Percentiles rank a stretch among this genome's conserved stretches.
Conservation (phyloP, 2,329 filamentous ascomycete genomes). For the Fusarium globosum region DNA sequence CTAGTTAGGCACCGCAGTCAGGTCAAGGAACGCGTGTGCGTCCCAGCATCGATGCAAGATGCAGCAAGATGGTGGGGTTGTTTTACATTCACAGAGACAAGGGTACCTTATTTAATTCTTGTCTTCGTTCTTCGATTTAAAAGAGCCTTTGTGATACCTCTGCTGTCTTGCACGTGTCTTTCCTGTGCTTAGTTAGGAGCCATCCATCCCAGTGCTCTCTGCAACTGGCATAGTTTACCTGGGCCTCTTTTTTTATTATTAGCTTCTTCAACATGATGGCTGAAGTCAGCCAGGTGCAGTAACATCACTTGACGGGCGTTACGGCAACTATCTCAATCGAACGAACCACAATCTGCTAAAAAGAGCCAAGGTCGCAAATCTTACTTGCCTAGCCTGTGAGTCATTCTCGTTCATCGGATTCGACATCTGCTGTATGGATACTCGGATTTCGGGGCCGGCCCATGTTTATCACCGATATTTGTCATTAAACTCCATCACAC, state of each 20-base stretch:
- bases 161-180: background rate
- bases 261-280: background rate
- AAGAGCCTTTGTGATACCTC: constrained; percentile 7
- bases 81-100: background rate
- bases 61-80: constrained; percentile 22
- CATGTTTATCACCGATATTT: constrained; percentile 39
- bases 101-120: background rate
- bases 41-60: constrained; percentile 10
- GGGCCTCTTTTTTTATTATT: background rate
- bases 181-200: background rate
- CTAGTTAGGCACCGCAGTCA: constrained; percentile 1
- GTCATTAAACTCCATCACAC: constrained; percentile 36
- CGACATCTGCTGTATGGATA: constrained; percentile 5
- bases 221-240: background rate
- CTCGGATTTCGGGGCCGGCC: constrained; percentile 39
- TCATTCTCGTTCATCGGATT: constrained; percentile 28
- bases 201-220: background rate
- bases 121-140: background rate
- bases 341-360: constrained; percentile 8
- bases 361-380: constrained; percentile 4
- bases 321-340: constrained; percentile 1
- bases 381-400: constrained; percentile 22
- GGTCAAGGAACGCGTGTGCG: constrained; percentile 24
- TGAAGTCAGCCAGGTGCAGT: constrained; percentile 1
- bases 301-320: constrained; percentile 1